Evolutionary conservation across 2,329 filamentous ascomycete species (phyloP).

Genomic region (Tolypocladium paradoxum): DNA sequence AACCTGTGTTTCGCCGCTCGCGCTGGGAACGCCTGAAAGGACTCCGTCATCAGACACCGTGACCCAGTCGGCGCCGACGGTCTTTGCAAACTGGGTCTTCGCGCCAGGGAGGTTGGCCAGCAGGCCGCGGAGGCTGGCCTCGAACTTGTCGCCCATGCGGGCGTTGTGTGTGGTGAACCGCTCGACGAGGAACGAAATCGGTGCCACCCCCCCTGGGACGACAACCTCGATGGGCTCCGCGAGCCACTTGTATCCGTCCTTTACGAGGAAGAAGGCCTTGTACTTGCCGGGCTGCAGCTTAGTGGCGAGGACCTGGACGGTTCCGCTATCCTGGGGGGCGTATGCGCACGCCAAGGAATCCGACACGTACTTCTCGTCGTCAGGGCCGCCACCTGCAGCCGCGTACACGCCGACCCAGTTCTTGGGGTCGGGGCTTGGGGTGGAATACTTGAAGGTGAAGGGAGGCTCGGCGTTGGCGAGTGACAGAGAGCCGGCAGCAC

Average conservation of each 20-base stretch:
- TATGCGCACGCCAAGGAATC: constrained; percentile 23
- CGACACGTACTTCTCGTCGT: constrained; percentile 15
- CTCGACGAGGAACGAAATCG: constrained; percentile 18
- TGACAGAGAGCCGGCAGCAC: constrained; percentile 5
- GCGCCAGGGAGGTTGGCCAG: constrained; percentile 14
- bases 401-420: constrained; percentile 30
- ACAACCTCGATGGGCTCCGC: constrained; percentile 20
- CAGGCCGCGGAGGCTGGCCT: constrained; percentile 20
- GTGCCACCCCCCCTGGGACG: constrained; percentile 9
- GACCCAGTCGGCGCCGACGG: constrained; percentile 18
- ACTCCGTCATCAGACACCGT: constrained; percentile 18
- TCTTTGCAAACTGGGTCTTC: constrained; percentile 16
- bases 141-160: constrained; percentile 20
- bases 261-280: constrained; percentile 24
- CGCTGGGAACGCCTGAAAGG: constrained; percentile 23
- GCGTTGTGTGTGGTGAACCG: constrained; percentile 24
- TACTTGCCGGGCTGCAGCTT: constrained; percentile 20
- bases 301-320: constrained; percentile 12
- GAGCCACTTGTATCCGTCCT: constrained; percentile 25
- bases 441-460: constrained; percentile 25
- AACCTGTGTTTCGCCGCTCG: constrained; percentile 10
- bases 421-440: constrained; percentile 11
- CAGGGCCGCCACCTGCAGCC: constrained; percentile 21
- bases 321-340: constrained; percentile 16
- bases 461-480: constrained; percentile 4